Evolutionary conservation across 2,329 filamentous ascomycete species (phyloP).

Genomic region (Stromatinia cepivora): DNA sequence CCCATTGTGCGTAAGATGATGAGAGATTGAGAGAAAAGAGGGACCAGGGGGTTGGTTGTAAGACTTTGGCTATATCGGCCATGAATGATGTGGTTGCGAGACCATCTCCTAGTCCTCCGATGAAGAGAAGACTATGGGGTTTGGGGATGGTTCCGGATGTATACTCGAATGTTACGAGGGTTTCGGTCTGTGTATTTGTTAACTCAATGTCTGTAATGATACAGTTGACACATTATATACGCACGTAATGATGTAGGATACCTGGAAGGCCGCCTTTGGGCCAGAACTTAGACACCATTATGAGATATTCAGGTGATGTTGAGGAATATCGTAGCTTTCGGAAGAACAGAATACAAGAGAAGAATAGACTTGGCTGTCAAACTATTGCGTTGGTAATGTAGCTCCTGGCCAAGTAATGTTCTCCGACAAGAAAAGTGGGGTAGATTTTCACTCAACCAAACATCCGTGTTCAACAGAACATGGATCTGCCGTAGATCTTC

Average conservation of each 20-base stretch:
- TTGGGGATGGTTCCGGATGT: constrained; percentile 38
- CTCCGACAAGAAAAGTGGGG: constrained; percentile 14
- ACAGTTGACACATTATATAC: background rate
- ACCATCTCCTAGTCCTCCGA: constrained; percentile 55
- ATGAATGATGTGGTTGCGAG: constrained; percentile 52
- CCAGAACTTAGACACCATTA: constrained; percentile 43
- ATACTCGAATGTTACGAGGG: constrained; percentile 45
- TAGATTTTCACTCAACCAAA: background rate
- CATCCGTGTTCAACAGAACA: constrained; percentile 1
- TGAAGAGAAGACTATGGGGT: constrained; percentile 52
- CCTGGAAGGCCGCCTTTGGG: constrained; percentile 39
- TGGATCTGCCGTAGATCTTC: background rate
- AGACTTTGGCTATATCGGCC: constrained; percentile 44
- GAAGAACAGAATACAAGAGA: background rate
- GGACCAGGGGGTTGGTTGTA: constrained; percentile 44
- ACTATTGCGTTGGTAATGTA: background rate
- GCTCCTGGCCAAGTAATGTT: background rate
- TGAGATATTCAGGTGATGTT: constrained; percentile 44
- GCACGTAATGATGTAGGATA: constrained; percentile 42
- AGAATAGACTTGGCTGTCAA: background rate
- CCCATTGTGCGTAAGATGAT: constrained; percentile 43
- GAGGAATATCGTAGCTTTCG: background rate
- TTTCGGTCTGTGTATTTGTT: constrained; percentile 41
- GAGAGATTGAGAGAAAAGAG: constrained; percentile 46
- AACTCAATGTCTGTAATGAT: background rate